A percentile compares a stretch with the other conserved stretches of the same genome.
Conservation (phyloP, 2,329 filamentous ascomycete species). For the Aspergillus quadricinctus region DNA sequence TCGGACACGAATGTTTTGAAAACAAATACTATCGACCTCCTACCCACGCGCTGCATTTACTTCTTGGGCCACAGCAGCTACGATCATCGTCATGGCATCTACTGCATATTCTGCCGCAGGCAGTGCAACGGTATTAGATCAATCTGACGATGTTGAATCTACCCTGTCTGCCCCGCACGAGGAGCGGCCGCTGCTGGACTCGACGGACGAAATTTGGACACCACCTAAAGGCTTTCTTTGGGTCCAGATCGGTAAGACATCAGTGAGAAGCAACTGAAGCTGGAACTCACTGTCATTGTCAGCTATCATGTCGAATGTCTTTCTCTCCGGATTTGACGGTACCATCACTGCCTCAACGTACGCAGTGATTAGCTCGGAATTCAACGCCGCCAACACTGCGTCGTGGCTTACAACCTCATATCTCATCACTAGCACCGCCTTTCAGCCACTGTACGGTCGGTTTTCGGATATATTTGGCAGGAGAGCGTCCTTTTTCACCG, state of each 20-base stretch:
- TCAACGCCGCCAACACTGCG: conserved; percentile 43
- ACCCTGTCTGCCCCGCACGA: conserved; percentile 12
- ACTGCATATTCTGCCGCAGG: background rate
- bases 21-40: background rate
- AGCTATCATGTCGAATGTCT: conserved; percentile 62
- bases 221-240: conserved; percentile 51
- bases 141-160: conserved; percentile 1
- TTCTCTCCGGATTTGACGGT: conserved; percentile 53
- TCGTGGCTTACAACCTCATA: conserved; percentile 58
- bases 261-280: background rate
- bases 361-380: conserved; percentile 45
- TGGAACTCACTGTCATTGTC: background rate
- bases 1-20: background rate
- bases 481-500: conserved; percentile 57
- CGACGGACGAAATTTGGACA: conserved; percentile 37
- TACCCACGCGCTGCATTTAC: background rate
- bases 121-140: background rate
- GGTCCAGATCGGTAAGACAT: conserved; percentile 49
- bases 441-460: conserved; percentile 69
- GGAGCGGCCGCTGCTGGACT: conserved; percentile 21
- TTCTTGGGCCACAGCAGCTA: background rate
- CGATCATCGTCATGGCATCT: background rate
- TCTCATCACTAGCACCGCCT: conserved; percentile 60
- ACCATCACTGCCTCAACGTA: conserved; percentile 45
- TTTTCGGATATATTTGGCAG: conserved; percentile 67